Evolutionary conservation across 1,139 yeast species (phyloP).

Genomic region (Saccharomyces uvarum): DNA sequence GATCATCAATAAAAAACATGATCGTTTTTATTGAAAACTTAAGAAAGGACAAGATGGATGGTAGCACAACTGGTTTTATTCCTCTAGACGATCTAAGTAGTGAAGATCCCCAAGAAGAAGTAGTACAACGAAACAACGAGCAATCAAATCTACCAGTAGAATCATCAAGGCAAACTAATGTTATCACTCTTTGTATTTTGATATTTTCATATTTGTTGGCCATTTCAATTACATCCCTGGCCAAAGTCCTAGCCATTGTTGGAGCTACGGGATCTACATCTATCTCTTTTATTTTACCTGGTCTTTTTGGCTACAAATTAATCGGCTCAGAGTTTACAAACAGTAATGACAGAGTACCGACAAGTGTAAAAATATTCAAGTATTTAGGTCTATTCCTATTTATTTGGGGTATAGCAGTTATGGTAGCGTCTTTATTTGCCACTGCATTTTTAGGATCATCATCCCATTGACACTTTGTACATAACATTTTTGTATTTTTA

Average conservation of each 20-base stretch:
- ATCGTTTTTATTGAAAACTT: constrained; percentile 22
- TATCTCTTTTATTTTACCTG: constrained; percentile 87
- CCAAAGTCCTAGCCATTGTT: constrained; percentile 79
- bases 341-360: constrained; percentile 32
- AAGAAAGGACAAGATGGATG: constrained; percentile 43
- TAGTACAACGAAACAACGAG: not conserved
- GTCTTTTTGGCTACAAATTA: constrained; percentile 73
- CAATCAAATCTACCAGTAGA: not conserved
- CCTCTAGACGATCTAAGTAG: not conserved
- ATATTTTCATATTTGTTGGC: constrained; percentile 62
- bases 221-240: constrained; percentile 66
- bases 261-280: constrained; percentile 95
- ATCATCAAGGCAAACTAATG: not conserved
- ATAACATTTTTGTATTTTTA: not conserved
- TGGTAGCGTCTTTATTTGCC: constrained; percentile 71
- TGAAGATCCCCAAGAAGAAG: not conserved
- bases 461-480: constrained; percentile 21
- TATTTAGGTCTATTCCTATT: constrained; percentile 54
- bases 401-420: constrained; percentile 70
- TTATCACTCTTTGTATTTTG: constrained; percentile 59
- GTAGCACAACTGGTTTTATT: constrained; percentile 1
- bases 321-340: constrained; percentile 40
- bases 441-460: constrained; percentile 57
- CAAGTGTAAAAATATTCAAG: constrained; percentile 41
- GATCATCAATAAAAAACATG: constrained; percentile 21